phyloP scores from a whole-genome alignment of 2,329 filamentous ascomycete species.

The Alternaria ethzedia region DNA sequence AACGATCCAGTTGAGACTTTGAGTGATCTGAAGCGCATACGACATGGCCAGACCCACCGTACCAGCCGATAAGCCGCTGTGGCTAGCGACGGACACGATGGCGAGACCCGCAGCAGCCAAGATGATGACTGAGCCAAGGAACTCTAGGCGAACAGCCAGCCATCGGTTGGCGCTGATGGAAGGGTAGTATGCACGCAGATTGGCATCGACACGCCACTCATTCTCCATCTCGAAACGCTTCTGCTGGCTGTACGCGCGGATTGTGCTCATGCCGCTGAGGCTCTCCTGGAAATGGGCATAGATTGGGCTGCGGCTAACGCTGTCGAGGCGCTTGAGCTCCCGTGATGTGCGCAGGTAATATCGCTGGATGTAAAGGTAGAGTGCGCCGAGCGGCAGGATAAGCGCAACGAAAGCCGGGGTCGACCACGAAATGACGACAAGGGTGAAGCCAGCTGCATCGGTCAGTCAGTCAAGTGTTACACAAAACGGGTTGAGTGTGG shows the following conservation, averaged over 20 bases:
- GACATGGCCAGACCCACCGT: constrained; percentile 94
- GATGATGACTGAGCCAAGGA: constrained; percentile 94
- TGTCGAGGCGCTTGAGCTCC: constrained; percentile 94
- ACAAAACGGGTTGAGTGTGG: constrained; percentile 16
- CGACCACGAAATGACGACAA: constrained; percentile 81
- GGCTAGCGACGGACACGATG: constrained; percentile 77
- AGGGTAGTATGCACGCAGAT: constrained; percentile 92
- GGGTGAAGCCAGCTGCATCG: constrained; percentile 70
- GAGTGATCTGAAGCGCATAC: constrained; percentile 95
- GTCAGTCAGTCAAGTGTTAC: constrained; percentile 29
- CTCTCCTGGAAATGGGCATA: constrained; percentile 99
- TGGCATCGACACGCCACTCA: constrained; percentile 95
- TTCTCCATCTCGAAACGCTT: constrained; percentile 89
- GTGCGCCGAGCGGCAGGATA: constrained; percentile 77
- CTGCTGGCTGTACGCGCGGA: constrained; percentile 91
- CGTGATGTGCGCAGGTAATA: constrained; percentile 97
- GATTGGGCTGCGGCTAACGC: constrained; percentile 92
- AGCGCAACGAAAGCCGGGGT: constrained; percentile 82
- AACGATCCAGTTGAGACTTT: constrained; percentile 98
- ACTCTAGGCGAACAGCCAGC: constrained; percentile 93
- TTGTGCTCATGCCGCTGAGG: constrained; percentile 90
- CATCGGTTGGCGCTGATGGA: constrained; percentile 90
- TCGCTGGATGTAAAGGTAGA: constrained; percentile 93
- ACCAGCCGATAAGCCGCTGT: constrained; percentile 70
- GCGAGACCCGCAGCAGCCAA: constrained; percentile 82